Evolutionary conservation across 306 rosid species (phyloP).

Genomic region (Sphenostylis stenocarpa): DNA sequence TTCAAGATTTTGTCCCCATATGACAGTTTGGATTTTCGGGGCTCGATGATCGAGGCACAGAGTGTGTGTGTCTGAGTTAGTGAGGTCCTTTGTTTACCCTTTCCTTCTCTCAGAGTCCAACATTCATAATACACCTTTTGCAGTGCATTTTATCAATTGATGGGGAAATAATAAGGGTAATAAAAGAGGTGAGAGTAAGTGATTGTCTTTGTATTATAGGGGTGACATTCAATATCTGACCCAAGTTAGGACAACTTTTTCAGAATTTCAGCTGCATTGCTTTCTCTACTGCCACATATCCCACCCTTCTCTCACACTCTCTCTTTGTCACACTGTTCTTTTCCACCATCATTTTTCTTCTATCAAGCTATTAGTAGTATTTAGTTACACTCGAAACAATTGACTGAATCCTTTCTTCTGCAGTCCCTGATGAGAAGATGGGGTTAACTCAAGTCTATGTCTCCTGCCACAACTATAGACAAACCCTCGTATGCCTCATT

Average conservation of each 20-base stretch:
- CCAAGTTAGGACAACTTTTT: conserved; percentile 39
- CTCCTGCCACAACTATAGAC: conserved; percentile 51
- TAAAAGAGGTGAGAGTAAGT: neutral
- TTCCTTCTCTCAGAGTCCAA: conserved; percentile 8
- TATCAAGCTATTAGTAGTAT: conserved; percentile 36
- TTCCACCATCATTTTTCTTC: conserved; percentile 33
- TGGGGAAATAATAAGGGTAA: conserved; percentile 17
- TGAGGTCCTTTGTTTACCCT: conserved; percentile 21
- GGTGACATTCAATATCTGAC: conserved; percentile 73
- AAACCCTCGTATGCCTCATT: conserved; percentile 39
- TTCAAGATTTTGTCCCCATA: conserved; percentile 18
- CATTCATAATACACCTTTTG: neutral
- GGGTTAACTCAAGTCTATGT: conserved; percentile 47
- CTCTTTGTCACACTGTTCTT: conserved; percentile 24
- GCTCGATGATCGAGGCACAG: conserved; percentile 37
- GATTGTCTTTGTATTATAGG: conserved; percentile 42
- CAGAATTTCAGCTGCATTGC: conserved; percentile 46
- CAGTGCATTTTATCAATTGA: conserved; percentile 21
- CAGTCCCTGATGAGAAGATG: conserved; percentile 45
- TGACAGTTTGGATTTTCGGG: conserved; percentile 22
- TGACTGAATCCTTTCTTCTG: conserved; percentile 30
- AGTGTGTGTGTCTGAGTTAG: neutral
- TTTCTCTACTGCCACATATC: conserved; percentile 43
- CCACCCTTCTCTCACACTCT: neutral
- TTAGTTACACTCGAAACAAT: conserved; percentile 33